A percentile compares a stretch with the other conserved stretches of the same genome.
These are phyloP conservation scores for Ensete ventricosum DNA, from an alignment of 176 grass and related monocot genomes.

Conservation along the genomic window DNA sequence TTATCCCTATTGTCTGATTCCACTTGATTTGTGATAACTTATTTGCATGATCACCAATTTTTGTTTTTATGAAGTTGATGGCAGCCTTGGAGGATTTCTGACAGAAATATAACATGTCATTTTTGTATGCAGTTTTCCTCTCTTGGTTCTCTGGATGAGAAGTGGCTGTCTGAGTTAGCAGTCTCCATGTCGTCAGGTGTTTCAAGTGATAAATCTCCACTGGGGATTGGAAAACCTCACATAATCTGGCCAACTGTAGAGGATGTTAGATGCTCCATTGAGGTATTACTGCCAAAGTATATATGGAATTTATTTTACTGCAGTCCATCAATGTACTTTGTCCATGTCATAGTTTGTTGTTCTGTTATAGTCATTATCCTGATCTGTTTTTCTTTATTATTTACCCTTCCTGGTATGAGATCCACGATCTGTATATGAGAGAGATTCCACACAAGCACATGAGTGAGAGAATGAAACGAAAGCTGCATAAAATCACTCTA, in stretches of 20 bases:
- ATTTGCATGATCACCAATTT: background rate
- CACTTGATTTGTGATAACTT: background rate
- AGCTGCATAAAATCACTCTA: no score
- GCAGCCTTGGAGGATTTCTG: background rate
- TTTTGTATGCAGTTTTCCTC: conserved; percentile 68
- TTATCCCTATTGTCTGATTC: background rate
- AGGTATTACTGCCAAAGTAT: conserved; percentile 44
- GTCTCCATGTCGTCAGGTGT: conserved; percentile 65
- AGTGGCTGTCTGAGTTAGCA: conserved; percentile 79
- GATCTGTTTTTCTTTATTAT: background rate
- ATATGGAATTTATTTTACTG: conserved; percentile 3
- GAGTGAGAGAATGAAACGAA: no score
- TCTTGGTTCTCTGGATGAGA: conserved; percentile 91
- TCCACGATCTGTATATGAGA: no score
- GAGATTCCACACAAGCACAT: no score
- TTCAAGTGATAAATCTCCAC: conserved; percentile 49
- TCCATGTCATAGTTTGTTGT: no score
- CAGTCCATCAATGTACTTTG: background rate
- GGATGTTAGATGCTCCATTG: conserved; percentile 90
- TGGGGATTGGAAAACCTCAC: conserved; percentile 68
- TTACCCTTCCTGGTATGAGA: background rate
- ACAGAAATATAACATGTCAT: background rate
- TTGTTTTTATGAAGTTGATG: background rate
- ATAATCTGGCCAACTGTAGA: conserved; percentile 89
- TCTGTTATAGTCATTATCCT: background rate